phyloP scores from a whole-genome alignment of 768 basidiomycete species.

The Panellus pusillus region DNA sequence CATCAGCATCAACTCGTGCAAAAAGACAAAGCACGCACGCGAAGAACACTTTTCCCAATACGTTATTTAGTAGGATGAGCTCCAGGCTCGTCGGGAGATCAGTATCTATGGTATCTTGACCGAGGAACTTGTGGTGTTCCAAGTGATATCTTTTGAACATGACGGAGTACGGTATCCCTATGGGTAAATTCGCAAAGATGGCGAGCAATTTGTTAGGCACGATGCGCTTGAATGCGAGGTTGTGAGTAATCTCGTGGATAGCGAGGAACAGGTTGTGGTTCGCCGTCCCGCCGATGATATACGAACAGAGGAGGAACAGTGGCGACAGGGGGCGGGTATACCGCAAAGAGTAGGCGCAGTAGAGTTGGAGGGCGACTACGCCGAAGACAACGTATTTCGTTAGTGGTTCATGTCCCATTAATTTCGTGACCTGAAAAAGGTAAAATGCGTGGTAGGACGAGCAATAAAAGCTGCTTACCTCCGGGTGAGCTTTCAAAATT shows the following conservation, averaged over 20 bases:
- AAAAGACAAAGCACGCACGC: conserved; percentile 55
- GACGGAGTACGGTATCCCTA: conserved; percentile 92
- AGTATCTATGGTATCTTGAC: conserved; percentile 95
- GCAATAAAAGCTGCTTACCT: conserved; percentile 47
- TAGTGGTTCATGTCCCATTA: conserved; percentile 93
- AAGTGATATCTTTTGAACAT: conserved; percentile 98
- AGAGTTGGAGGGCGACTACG: conserved; percentile 79
- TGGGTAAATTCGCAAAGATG: conserved; percentile 89
- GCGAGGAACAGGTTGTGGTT: conserved; percentile 99
- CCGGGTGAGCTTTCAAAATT: conserved; percentile 93
- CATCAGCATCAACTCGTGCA: neutral
- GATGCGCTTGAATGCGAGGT: conserved; percentile 86
- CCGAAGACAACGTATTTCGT: conserved; percentile 88
- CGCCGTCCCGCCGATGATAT: conserved; percentile 87
- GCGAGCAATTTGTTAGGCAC: conserved; percentile 84
- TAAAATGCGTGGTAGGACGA: neutral
- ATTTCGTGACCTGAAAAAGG: conserved; percentile 72
- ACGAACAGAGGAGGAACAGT: conserved; percentile 75
- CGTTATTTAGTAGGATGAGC: conserved; percentile 86
- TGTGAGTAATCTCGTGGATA: conserved; percentile 98
- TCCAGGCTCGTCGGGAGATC: conserved; percentile 90
- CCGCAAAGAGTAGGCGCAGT: conserved; percentile 62
- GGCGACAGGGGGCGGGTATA: conserved; percentile 68
- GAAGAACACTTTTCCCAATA: conserved; percentile 97
- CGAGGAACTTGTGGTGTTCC: conserved; percentile 94